These are phyloP conservation scores for Magnusiomyces tetraspermus DNA, from an alignment of 1,139 yeast species.

Conservation along the genomic window DNA sequence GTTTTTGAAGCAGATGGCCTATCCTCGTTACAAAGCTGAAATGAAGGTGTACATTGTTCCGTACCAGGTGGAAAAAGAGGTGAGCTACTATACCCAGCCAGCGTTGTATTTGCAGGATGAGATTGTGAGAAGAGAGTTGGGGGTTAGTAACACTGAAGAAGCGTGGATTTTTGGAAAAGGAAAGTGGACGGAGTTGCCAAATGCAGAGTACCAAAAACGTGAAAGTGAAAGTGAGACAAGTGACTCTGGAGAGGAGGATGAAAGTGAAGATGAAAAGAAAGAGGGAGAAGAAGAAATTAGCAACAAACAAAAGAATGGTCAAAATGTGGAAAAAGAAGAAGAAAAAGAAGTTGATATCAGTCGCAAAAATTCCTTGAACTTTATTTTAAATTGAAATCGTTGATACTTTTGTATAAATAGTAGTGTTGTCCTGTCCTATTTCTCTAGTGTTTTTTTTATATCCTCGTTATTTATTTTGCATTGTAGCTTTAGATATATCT, in stretches of 20 bases:
- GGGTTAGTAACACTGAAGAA: slow-evolving; percentile 3
- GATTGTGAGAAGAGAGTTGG: neutral
- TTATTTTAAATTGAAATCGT: neutral
- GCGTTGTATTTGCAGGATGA: slow-evolving; percentile 13
- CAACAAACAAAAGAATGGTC: no score
- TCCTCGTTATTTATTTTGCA: no score
- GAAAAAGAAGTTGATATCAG: no score
- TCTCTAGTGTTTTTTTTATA: neutral
- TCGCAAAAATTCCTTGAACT: neutral
- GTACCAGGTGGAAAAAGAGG: neutral
- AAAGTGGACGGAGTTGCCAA: slow-evolving; percentile 8
- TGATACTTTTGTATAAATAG: neutral
- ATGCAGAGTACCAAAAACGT: slow-evolving; percentile 3
- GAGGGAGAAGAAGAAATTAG: no score
- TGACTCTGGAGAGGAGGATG: neutral
- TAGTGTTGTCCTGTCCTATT: neutral
- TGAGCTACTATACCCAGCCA: slow-evolving; percentile 11
- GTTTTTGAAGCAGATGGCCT: slow-evolving; percentile 14
- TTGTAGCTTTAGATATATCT: no score
- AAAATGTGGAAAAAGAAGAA: no score
- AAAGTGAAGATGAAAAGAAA: neutral
- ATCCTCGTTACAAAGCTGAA: slow-evolving; percentile 15
- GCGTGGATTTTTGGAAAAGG: slow-evolving; percentile 7
- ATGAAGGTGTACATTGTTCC: slow-evolving; percentile 14
- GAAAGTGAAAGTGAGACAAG: neutral